Evolutionary conservation across 345 rosid genomes (phyloP), one percentile per base, ranked within the genome.

Genomic region (Trapa incisa): DNA sequence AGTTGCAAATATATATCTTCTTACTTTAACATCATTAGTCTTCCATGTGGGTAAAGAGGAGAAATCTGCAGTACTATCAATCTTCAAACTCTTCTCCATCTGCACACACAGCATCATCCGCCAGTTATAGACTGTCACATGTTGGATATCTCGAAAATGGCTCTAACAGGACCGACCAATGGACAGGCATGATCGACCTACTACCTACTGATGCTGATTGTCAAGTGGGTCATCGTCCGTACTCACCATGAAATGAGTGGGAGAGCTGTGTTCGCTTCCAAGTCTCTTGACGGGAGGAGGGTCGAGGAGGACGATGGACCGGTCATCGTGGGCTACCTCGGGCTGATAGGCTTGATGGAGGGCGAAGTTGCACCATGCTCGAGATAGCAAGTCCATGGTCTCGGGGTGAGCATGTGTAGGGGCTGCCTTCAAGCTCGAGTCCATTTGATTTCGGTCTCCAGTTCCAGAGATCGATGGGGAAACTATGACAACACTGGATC

Each of bases 381-480:
- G 72, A 6, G 98, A 93, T 42, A 90, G 92, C 76, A 90, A 90
- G 73, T 90, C 98, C 96, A 93, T 81, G 12, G 92, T 75, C 50
- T 93, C 96, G 16, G 92, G 95, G 75, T 86, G 92, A 79, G 97
- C 92, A 68, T 90, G 96, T 10, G 97, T 87, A 39, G 89, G 96
- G 3, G 83, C 71, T 45, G 80, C 73, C 54, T 76, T 81, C 65
- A 73, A 71, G 41, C 53, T 70, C 57, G 76, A 32, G 41, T 79
- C 86, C 87, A 84, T 74, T 37, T 38, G 62, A 48, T 60, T 37
- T 37, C 36, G 7, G 53, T 53, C 29, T 38, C 53, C 45, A 65
- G 64, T 66, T 35, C 1, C 16, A 35, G 37, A 22, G 29, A 22
- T 22, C 29, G 29, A 22, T 22, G 29, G 58, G 7, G 17, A 58